Evolutionary conservation across 2,329 filamentous ascomycete genomes (phyloP).

Genomic region (Dothistroma septosporum): DNA sequence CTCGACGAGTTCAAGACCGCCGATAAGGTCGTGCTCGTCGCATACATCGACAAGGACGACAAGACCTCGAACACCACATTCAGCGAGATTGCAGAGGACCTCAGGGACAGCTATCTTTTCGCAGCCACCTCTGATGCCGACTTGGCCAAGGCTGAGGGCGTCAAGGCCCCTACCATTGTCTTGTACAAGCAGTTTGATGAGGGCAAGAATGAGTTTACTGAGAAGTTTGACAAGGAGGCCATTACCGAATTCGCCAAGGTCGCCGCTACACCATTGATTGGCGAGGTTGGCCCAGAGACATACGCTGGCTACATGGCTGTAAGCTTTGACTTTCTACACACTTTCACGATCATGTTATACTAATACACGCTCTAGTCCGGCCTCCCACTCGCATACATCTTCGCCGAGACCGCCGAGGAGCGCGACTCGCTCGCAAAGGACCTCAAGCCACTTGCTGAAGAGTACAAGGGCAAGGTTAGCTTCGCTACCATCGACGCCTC

Average conservation of each 20-base stretch:
- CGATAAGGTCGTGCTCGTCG: constrained; percentile 93
- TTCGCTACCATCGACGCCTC: constrained; percentile 97
- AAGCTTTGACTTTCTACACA: constrained; percentile 32
- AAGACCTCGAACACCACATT: constrained; percentile 87
- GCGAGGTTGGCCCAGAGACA: constrained; percentile 94
- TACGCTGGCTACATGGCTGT: constrained; percentile 90
- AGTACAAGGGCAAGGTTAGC: constrained; percentile 92
- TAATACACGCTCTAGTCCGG: constrained; percentile 55
- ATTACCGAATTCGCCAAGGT: constrained; percentile 82
- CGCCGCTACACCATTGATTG: constrained; percentile 81
- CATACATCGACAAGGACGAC: constrained; percentile 74
- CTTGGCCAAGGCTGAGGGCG: constrained; percentile 84
- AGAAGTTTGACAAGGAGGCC: constrained; percentile 74
- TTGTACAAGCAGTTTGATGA: constrained; percentile 98
- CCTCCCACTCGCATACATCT: constrained; percentile 94
- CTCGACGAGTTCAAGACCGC: constrained; percentile 95
- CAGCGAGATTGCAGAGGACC: constrained; percentile 65
- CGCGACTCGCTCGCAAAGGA: constrained; percentile 70
- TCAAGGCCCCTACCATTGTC: constrained; percentile 79
- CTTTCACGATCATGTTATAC: not conserved
- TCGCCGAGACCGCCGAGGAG: constrained; percentile 87
- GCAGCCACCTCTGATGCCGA: constrained; percentile 78
- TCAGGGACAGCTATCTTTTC: constrained; percentile 90
- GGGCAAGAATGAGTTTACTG: constrained; percentile 79
- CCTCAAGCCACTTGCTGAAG: constrained; percentile 82